These are phyloP conservation scores for Citrullus mucosospermus DNA, from an alignment of 306 rosid species.

Conservation along the genomic window DNA sequence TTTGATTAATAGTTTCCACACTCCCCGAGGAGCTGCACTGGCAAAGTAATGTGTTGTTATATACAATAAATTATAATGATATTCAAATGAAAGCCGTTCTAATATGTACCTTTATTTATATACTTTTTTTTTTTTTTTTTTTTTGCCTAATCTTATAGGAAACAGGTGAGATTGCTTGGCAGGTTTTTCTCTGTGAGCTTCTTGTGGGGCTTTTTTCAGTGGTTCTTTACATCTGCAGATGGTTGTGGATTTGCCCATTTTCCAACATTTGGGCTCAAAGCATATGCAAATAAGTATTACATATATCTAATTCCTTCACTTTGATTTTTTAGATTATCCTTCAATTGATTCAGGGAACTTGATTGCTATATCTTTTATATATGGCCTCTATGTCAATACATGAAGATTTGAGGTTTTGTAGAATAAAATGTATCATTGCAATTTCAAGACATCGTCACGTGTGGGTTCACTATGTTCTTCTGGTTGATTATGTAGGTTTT, in stretches of 20 bases:
- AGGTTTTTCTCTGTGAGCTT: slow-evolving; percentile 36
- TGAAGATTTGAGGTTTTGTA: not conserved
- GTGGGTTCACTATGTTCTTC: not conserved
- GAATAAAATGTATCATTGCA: not conserved
- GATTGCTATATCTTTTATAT: not conserved
- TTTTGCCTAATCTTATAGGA: slow-evolving; percentile 10
- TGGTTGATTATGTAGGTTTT: slow-evolving; percentile 19
- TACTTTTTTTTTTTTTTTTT: not conserved
- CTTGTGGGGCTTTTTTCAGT: slow-evolving; percentile 43
- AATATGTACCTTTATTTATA: not conserved
- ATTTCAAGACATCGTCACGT: not conserved
- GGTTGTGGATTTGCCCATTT: slow-evolving; percentile 27
- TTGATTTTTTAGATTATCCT: not conserved
- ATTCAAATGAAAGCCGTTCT: not conserved
- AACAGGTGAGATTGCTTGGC: slow-evolving; percentile 29
- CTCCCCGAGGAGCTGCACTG: slow-evolving; percentile 37
- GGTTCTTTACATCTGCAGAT: slow-evolving; percentile 26
- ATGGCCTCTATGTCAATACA: not conserved
- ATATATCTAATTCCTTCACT: not conserved
- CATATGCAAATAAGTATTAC: slow-evolving; percentile 16
- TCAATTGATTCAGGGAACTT: not conserved
- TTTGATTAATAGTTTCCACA: slow-evolving; percentile 39
- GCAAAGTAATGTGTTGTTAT: slow-evolving; percentile 16
- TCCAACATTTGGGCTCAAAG: slow-evolving; percentile 34
- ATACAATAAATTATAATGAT: not conserved